These are phyloP conservation scores for Clarireedia homoeocarpa DNA, from an alignment of 2,329 filamentous ascomycete genomes.

Conservation along the genomic window DNA sequence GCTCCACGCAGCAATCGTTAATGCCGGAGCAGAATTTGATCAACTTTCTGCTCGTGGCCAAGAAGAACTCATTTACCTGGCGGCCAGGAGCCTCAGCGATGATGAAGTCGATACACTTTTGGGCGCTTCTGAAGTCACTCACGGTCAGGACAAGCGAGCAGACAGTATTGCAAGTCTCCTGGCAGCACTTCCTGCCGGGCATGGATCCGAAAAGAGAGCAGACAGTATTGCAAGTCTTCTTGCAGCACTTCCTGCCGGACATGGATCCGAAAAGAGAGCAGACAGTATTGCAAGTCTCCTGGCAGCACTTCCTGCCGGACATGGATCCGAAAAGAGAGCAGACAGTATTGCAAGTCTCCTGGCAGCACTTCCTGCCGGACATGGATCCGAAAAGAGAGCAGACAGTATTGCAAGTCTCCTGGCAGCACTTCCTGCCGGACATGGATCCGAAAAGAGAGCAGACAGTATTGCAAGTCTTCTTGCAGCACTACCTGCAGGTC, in stretches of 20 bases:
- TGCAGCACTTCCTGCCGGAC: too few relatives aligned
- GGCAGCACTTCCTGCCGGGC: not conserved
- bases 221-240: too few relatives aligned
- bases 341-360: not conserved
- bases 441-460: not conserved
- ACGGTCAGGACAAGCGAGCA: not conserved
- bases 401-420: not conserved
- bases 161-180: not conserved
- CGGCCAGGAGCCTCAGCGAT: not conserved
- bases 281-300: not conserved
- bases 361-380: not conserved
- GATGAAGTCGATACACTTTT: not conserved
- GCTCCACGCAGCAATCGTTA: slow-evolving; percentile 1
- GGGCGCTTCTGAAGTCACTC: not conserved
- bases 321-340: not conserved
- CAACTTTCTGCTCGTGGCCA: not conserved
- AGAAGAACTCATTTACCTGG: not conserved
- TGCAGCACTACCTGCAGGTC: not conserved
- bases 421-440: not conserved
- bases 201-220: not conserved
- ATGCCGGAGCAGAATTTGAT: not conserved
- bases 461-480: not conserved
- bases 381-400: not conserved
- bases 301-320: not conserved
- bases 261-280: not conserved